phyloP scores from a whole-genome alignment of 179 eudicot genomes.

The Corrigiola litoralis region DNA sequence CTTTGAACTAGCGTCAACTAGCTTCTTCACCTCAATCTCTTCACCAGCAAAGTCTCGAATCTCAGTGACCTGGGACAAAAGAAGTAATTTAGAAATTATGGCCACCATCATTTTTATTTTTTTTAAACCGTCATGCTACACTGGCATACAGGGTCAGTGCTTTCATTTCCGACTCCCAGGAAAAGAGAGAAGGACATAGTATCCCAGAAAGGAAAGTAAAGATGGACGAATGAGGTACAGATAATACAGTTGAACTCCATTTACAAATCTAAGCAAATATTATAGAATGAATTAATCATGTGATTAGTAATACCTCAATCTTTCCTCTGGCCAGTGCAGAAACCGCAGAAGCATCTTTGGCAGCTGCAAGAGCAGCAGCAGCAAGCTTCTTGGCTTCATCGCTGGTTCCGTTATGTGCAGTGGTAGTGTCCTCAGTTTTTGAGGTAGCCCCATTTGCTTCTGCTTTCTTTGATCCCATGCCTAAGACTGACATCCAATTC shows the following conservation, averaged over 20 bases:
- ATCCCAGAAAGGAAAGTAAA: too few relatives aligned
- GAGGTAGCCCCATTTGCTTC: slow-evolving; percentile 20
- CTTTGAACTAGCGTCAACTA: slow-evolving; percentile 56
- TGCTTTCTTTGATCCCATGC: slow-evolving; percentile 49
- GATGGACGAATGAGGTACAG: too few relatives aligned
- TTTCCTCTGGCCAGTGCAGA: slow-evolving; percentile 55
- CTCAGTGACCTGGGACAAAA: slow-evolving; percentile 56
- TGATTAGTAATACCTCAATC: slow-evolving; percentile 53
- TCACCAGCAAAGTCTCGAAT: slow-evolving; percentile 89
- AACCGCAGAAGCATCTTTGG: slow-evolving; percentile 55
- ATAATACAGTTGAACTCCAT: too few relatives aligned
- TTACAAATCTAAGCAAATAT: too few relatives aligned
- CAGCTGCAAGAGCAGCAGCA: slow-evolving; percentile 84
- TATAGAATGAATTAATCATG: too few relatives aligned
- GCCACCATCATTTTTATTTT: too few relatives aligned
- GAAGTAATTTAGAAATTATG: not conserved
- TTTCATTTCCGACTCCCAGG: too few relatives aligned
- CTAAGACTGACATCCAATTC: slow-evolving; percentile 79
- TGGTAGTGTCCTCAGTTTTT: slow-evolving; percentile 20
- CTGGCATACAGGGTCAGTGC: not conserved
- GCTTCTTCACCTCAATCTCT: slow-evolving; percentile 68
- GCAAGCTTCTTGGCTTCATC: slow-evolving; percentile 83
- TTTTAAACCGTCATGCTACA: not conserved
- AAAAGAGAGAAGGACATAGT: too few relatives aligned
- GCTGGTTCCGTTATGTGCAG: slow-evolving; percentile 43